Evolutionary conservation across 768 basidiomycete species (phyloP).

Genomic region (Coprinopsis marcescibilis): DNA sequence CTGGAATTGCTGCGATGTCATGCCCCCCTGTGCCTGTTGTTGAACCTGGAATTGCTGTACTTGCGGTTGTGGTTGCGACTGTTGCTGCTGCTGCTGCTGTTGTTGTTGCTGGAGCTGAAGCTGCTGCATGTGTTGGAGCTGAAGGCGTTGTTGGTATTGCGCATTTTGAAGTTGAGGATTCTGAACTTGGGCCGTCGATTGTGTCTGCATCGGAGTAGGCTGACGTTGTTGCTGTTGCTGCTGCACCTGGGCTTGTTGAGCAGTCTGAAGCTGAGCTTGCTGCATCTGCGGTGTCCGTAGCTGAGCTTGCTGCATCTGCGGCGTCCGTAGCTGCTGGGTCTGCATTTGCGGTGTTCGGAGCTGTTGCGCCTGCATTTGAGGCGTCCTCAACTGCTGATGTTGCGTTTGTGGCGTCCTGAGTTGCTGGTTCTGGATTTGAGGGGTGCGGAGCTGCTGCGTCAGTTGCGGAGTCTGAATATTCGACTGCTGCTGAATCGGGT

Average conservation of each 20-base stretch:
- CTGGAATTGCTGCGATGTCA: constrained; percentile 1
- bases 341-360: constrained; percentile 11
- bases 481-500: constrained; percentile 5
- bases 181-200: neutral
- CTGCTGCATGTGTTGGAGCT: constrained; percentile 12
- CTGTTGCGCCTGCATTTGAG: constrained; percentile 14
- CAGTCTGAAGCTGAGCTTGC: neutral
- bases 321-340: constrained; percentile 11
- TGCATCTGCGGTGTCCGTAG: constrained; percentile 7
- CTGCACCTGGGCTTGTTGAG: constrained; percentile 1
- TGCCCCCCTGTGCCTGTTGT: constrained; percentile 2
- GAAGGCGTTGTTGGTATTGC: constrained; percentile 8
- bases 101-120: constrained; percentile 9
- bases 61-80: constrained; percentile 8
- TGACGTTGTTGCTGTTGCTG: constrained; percentile 6
- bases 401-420: constrained; percentile 21
- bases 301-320: constrained; percentile 10
- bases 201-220: neutral
- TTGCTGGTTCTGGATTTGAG: constrained; percentile 14
- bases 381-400: constrained; percentile 22
- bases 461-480: constrained; percentile 11
- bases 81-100: constrained; percentile 11
- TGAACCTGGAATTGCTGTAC: constrained; percentile 8
- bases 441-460: constrained; percentile 8
- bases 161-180: neutral